These are phyloP conservation scores for Larix kaempferi DNA, from an alignment of 75 land plant species.

Conservation along the genomic window DNA sequence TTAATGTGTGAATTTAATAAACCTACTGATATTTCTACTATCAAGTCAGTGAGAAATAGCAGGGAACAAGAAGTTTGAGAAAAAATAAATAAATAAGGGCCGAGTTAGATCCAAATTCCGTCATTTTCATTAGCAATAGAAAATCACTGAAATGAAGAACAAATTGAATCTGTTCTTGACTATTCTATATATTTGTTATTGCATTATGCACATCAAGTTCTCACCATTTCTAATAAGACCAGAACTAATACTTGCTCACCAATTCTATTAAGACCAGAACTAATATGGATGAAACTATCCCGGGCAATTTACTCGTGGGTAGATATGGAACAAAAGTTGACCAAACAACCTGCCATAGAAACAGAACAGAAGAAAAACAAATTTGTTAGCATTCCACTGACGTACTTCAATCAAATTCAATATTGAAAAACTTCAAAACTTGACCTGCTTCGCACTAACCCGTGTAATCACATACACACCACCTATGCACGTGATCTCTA, in stretches of 20 bases:
- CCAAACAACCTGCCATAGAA: constrained; percentile 44
- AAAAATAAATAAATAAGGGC: not conserved
- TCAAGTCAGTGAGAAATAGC: no score
- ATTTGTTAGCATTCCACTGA: not conserved
- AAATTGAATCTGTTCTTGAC: not conserved
- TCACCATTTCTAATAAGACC: constrained; percentile 5
- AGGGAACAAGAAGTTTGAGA: not conserved
- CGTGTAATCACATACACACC: constrained; percentile 47
- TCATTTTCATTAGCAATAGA: not conserved
- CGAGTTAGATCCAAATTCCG: not conserved
- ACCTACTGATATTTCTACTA: not conserved
- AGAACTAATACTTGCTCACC: constrained; percentile 4
- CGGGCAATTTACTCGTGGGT: constrained; percentile 30
- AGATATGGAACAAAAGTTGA: constrained; percentile 38
- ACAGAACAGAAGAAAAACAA: not conserved
- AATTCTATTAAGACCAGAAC: constrained; percentile 6
- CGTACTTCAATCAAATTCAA: not conserved
- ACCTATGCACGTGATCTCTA: constrained; percentile 22
- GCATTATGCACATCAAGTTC: not conserved
- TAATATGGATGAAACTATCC: constrained; percentile 9
- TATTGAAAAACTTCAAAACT: not conserved
- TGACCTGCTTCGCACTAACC: constrained; percentile 10
- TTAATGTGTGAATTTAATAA: not conserved
- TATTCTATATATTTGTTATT: not conserved
- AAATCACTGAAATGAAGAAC: no score